phyloP scores from a whole-genome alignment of 164 flowering plant species.

The Echeveria elegans region DNA sequence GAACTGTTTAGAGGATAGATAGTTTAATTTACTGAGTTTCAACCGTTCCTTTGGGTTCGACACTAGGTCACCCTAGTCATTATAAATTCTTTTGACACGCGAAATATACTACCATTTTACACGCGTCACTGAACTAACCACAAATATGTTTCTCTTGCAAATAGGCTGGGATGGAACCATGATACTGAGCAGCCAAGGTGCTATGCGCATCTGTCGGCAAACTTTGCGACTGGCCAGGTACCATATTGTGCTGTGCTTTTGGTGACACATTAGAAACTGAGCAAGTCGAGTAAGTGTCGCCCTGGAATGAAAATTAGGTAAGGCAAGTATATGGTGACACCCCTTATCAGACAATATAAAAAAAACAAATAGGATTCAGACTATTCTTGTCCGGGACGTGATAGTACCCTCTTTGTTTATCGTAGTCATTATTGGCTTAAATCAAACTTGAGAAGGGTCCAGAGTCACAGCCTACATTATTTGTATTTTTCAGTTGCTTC shows the following conservation, averaged over 20 bases:
- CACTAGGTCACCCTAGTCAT: too few relatives aligned
- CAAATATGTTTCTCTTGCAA: neutral
- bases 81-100: too few relatives aligned
- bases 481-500: slow-evolving; percentile 24
- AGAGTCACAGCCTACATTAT: slow-evolving; percentile 1
- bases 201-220: neutral
- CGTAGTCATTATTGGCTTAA: neutral
- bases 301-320: neutral
- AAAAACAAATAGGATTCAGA: neutral
- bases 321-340: neutral
- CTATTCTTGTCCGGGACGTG: neutral
- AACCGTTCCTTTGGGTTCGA: too few relatives aligned
- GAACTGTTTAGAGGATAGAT: too few relatives aligned
- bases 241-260: neutral
- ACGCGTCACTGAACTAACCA: too few relatives aligned
- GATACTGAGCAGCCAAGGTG: slow-evolving; percentile 5
- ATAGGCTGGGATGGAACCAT: neutral
- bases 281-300: neutral
- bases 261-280: neutral
- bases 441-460: neutral
- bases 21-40: too few relatives aligned
- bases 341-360: neutral
- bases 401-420: neutral
- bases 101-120: too few relatives aligned
- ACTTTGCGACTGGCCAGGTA: neutral